Base-by-base conservation (phyloP, 1,284 basidiomycete species). In the Inonotus hispidus region DNA sequence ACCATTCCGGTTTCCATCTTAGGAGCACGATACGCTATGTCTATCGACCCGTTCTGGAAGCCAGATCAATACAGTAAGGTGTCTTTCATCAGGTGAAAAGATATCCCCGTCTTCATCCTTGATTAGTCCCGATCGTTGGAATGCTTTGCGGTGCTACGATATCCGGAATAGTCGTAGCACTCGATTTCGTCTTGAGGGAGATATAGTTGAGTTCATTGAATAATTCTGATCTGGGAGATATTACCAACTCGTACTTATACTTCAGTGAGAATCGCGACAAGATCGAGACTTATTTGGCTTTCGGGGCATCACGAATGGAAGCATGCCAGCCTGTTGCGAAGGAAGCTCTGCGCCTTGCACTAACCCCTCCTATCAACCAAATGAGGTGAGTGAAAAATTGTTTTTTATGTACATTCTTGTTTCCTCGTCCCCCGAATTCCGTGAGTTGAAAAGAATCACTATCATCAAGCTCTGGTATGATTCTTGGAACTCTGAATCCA, bases 141-240 rank as follows among this genome's bases (percentile, higher is more conserved):
- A 93, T 94, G 92, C 77, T 93, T 1, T 89, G 91, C 56, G 92
- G 92, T 3, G 84, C 82, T 63, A 87, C 90, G 0, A 88, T 93
- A 60, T 87, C 86, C 0, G 83, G 84, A 0, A 82, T 93, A 23
- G 84, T 90, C 1, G 80, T 93, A 0, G 80, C 85, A 0, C 75
- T 87, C 3, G 83, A 81, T 59, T 85, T 82, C 59, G 78, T 88
- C 11, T 73, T 90, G 50, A 85, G 81, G 66, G 87, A 90, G 66
- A 68, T 90, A 7, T 75, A 82, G 87, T 88, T 64, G 83, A 75
- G 14, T 57, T 38, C 38, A 10, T 27, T 32, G 38, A 23, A 29
- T 13, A 10, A 3, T 19, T 29, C 5, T 32, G 27, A 32, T 5
- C 8, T n/a, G 16, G 11, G 3, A 5, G 16, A 43, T 6, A 1